These are phyloP conservation scores for Yamadazyma oceani DNA, from an alignment of 1,139 yeast genomes.

Conservation along the genomic window DNA sequence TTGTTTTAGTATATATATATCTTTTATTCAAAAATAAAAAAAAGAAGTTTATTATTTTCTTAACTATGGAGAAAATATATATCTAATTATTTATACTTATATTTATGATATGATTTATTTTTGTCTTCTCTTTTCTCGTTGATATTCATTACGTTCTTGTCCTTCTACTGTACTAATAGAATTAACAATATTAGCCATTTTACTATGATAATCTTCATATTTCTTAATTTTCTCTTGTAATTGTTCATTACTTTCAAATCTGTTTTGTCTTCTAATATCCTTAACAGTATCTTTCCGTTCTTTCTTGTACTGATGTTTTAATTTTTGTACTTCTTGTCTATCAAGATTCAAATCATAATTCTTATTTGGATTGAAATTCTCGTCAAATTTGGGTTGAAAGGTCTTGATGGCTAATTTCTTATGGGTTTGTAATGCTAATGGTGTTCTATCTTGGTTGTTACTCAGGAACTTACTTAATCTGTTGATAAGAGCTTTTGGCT, in stretches of 20 bases:
- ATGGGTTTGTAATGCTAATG: slow-evolving; percentile 85
- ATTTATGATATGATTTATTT: slow-evolving; percentile 31
- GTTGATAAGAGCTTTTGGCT: slow-evolving; percentile 28
- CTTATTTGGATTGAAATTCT: slow-evolving; percentile 93
- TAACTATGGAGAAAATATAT: slow-evolving; percentile 2
- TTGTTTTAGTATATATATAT: slow-evolving; percentile 3
- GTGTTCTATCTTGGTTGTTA: slow-evolving; percentile 50
- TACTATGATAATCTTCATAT: slow-evolving; percentile 80
- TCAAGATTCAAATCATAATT: slow-evolving; percentile 83
- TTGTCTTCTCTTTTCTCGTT: slow-evolving; percentile 74
- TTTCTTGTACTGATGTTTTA: slow-evolving; percentile 83
- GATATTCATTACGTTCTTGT: slow-evolving; percentile 88
- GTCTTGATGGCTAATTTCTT: slow-evolving; percentile 83
- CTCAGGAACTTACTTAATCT: slow-evolving; percentile 48
- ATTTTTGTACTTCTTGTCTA: slow-evolving; percentile 79
- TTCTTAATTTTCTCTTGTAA: slow-evolving; percentile 73
- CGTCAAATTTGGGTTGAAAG: slow-evolving; percentile 89
- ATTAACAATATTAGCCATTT: slow-evolving; percentile 84
- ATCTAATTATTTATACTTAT: not conserved
- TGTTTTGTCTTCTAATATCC: slow-evolving; percentile 86
- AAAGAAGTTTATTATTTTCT: no score
- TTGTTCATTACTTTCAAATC: slow-evolving; percentile 83
- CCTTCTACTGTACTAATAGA: slow-evolving; percentile 92
- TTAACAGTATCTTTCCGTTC: slow-evolving; percentile 87
- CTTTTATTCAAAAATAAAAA: no score